A percentile compares a stretch with the other conserved stretches of the same genome.
Conservation (phyloP, 805 yeast genomes). For the Candida rishiriensis region DNA sequence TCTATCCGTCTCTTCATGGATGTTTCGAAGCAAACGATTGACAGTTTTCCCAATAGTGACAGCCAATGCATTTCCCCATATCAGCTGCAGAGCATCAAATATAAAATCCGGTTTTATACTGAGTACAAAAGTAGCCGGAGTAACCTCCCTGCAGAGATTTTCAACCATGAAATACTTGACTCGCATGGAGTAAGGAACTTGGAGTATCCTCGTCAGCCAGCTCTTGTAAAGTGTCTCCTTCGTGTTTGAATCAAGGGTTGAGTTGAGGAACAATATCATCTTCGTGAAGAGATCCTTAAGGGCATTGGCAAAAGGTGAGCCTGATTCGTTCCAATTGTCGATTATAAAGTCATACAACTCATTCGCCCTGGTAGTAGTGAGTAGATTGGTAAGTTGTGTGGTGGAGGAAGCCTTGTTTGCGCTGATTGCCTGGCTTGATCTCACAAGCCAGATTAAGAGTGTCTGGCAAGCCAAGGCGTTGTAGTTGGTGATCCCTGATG, state of each 20-base stretch:
- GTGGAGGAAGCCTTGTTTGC: background rate
- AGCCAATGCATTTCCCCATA: slow-evolving; percentile 58
- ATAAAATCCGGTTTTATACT: slow-evolving; percentile 43
- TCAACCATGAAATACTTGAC: slow-evolving; percentile 62
- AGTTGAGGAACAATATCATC: slow-evolving; percentile 36
- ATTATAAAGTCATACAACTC: slow-evolving; percentile 48
- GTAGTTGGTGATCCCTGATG: slow-evolving; percentile 13
- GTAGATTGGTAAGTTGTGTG: slow-evolving; percentile 1
- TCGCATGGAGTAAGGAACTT: slow-evolving; percentile 47
- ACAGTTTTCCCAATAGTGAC: slow-evolving; percentile 62
- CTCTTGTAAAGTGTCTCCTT: slow-evolving; percentile 25
- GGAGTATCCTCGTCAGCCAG: slow-evolving; percentile 46
- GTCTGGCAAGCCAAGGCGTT: slow-evolving; percentile 53
- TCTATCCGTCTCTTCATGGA: slow-evolving; percentile 20
- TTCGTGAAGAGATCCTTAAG: slow-evolving; percentile 57
- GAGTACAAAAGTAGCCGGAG: slow-evolving; percentile 38
- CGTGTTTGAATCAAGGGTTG: slow-evolving; percentile 2
- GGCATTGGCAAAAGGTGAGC: slow-evolving; percentile 68
- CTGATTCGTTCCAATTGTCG: slow-evolving; percentile 68
- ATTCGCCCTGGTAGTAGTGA: slow-evolving; percentile 22
- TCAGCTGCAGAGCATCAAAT: slow-evolving; percentile 40
- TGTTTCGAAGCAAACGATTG: slow-evolving; percentile 33
- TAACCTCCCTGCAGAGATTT: slow-evolving; percentile 44
- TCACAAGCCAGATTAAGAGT: slow-evolving; percentile 57
- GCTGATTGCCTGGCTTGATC: slow-evolving; percentile 41